Evolutionary conservation across 345 rosid genomes (phyloP), one percentile per base, ranked within the genome.

Genomic region (Gossypium mustelinum): DNA sequence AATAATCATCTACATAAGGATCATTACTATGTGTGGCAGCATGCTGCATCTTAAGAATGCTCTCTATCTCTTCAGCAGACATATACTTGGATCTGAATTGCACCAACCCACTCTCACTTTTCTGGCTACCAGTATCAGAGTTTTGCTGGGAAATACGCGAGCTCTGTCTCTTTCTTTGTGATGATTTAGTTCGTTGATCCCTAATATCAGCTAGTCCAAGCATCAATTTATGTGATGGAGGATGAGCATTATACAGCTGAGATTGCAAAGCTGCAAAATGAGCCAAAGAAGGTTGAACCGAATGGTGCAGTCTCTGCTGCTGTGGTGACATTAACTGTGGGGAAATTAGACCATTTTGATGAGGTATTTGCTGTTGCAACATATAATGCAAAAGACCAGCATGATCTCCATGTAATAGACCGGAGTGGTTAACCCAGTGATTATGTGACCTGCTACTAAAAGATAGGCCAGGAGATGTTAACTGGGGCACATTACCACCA

Each of bases 21-120:
- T 93, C 98, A 72, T 77, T 93, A 77, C 87, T 82, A 82, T 95
- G 97, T 0, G 93, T 85, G 25, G 92, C 86, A 11, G 93, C 89
- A 80, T 89, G 98, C 88, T 95, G 99, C 96, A 95, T 93, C 82
- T 90, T 95, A 74, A 95, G 88, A 66, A 95, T 91, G 79, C 94
- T 93, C 86, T 95, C 99, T 1, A 95, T 93, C 84, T 95, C 99
- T 75, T 95, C 98, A 68, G 92, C 76, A 48, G 94, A 87, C 99
- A 95, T 95, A 81, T 93, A 79, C 90, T 95, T 95, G 65, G 99
- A 95, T 68, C 93, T 82, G 70, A 91, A 86, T 6, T 90, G 96
- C 76, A 84, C 66, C 80, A 86, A 83, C 12, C 89, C 89, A 58
- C 85, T 82, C 56, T 95, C 99, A 77, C 90, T 91, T 81, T 88